Evolutionary conservation across 257 asterid genomes (phyloP).

Genomic region (Linderniella brevidens): DNA sequence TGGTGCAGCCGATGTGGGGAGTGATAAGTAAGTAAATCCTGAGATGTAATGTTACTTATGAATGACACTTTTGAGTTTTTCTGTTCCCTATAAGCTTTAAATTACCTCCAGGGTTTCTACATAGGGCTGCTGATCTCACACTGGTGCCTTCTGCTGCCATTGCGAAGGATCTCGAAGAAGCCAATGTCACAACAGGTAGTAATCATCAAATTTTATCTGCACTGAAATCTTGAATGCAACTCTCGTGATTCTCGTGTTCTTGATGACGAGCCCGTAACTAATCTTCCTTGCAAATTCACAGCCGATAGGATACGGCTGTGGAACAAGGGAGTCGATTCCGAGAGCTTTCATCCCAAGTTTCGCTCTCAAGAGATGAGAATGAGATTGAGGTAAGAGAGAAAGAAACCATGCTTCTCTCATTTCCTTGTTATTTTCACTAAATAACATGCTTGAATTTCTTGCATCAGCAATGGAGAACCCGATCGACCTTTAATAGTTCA

Average conservation of each 20-base stretch:
- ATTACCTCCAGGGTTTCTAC: constrained; percentile 60
- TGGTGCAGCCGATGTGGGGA: constrained; percentile 91
- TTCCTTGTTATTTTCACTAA: constrained; percentile 9
- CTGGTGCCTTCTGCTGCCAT: constrained; percentile 92
- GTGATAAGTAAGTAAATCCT: constrained; percentile 44
- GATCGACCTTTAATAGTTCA: constrained; percentile 77
- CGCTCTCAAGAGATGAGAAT: constrained; percentile 58
- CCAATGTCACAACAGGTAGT: constrained; percentile 70
- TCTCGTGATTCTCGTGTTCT: background rate
- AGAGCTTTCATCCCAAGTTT: constrained; percentile 71
- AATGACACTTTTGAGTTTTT: too few relatives aligned
- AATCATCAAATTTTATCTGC: background rate
- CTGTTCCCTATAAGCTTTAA: background rate
- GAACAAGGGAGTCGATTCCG: constrained; percentile 97
- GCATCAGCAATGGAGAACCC: constrained; percentile 68
- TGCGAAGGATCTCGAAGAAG: constrained; percentile 76
- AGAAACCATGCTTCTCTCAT: background rate
- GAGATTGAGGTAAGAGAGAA: constrained; percentile 34
- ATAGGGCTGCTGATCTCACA: constrained; percentile 90
- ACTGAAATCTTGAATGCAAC: background rate
- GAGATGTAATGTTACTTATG: too few relatives aligned
- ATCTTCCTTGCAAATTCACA: background rate
- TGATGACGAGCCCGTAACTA: too few relatives aligned
- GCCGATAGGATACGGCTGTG: constrained; percentile 65
- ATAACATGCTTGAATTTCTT: background rate